phyloP scores from a whole-genome alignment of 2,329 filamentous ascomycete species.

The Fusarium ramigenum region DNA sequence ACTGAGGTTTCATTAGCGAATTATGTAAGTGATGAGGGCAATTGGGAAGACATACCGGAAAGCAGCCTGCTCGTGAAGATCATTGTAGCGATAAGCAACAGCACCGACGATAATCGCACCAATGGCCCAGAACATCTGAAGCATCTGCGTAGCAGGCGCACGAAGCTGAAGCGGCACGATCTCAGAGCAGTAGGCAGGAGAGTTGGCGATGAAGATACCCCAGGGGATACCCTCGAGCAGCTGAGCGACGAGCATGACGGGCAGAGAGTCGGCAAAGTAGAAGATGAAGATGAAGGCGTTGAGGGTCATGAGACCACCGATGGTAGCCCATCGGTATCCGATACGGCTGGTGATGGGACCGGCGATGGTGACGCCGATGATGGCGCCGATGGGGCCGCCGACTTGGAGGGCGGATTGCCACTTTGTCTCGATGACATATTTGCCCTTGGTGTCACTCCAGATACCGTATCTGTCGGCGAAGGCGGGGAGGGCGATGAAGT shows the following conservation, averaged over 20 bases:
- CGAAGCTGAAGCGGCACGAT: slow-evolving; percentile 66
- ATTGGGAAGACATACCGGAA: slow-evolving; percentile 20
- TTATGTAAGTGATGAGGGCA: slow-evolving; percentile 21
- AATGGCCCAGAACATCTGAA: slow-evolving; percentile 73
- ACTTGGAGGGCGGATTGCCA: slow-evolving; percentile 53
- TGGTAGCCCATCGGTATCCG: slow-evolving; percentile 51
- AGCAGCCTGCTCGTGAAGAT: neutral
- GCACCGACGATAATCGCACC: slow-evolving; percentile 67
- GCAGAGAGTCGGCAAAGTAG: slow-evolving; percentile 60
- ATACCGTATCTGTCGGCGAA: slow-evolving; percentile 54
- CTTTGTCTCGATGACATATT: slow-evolving; percentile 49
- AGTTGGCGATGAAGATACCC: slow-evolving; percentile 71
- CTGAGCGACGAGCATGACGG: slow-evolving; percentile 60
- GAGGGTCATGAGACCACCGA: slow-evolving; percentile 49
- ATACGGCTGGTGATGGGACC: slow-evolving; percentile 50
- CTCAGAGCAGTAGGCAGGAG: slow-evolving; percentile 68
- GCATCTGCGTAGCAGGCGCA: slow-evolving; percentile 65
- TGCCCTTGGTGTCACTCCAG: slow-evolving; percentile 23
- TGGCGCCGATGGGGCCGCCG: slow-evolving; percentile 48
- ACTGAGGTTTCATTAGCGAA: slow-evolving; percentile 44
- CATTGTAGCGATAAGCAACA: slow-evolving; percentile 62
- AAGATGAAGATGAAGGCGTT: slow-evolving; percentile 57
- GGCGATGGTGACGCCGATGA: slow-evolving; percentile 50
- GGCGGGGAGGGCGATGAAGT: slow-evolving; percentile 54
- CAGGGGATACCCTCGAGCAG: slow-evolving; percentile 68